Base-by-base conservation (phyloP, 306 rosid species). In the Vicia sativa region DNA sequence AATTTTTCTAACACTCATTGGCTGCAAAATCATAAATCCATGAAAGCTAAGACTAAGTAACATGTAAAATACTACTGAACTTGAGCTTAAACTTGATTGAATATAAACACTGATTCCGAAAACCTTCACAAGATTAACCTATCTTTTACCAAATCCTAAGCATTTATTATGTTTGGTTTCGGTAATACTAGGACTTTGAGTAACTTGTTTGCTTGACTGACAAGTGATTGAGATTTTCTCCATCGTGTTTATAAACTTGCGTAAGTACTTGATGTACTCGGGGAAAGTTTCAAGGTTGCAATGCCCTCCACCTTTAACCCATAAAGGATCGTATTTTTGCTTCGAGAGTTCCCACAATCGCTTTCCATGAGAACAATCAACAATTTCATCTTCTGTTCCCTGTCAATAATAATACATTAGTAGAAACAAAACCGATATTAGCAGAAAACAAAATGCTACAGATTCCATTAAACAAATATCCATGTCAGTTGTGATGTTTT, bases 231-330 rank as follows among this genome's bases (percentile, higher is more conserved):
- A 48, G 35, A 83, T 81, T 70, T 95, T 95, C 89, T 95, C 99
- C 99, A 95, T 83, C 0, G 92, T 92, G 16, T 87, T 87, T 19
- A 90, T 39, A 85, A 88, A 95, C 81, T 84, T 95, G 80, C 95
- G 96, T 68, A 95, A 65, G 79, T 95, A 93, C 86, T 85, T 95
- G 54, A 90, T 87, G 83, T 88, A 95, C 87, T 95, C 99, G 0
- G 99, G 99, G 80, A 49, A 95, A 4, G 92, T 87, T 75, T 95
- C 99, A 3, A 95, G 95, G 88, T 95, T 95, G 90, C 99, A 95
- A 61, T 95, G 99, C 11, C 99, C 97, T 6, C 99, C 97, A 6
- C 97, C 99, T 79, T 95, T 88, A 66, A 95, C 91, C 99, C 99
- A 95, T 77, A 95, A 79, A 1, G 99, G 99, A 28, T 95, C 92